These are phyloP conservation scores for Quercus lobata DNA, from an alignment of 331 rosid species.

Conservation along the genomic window DNA sequence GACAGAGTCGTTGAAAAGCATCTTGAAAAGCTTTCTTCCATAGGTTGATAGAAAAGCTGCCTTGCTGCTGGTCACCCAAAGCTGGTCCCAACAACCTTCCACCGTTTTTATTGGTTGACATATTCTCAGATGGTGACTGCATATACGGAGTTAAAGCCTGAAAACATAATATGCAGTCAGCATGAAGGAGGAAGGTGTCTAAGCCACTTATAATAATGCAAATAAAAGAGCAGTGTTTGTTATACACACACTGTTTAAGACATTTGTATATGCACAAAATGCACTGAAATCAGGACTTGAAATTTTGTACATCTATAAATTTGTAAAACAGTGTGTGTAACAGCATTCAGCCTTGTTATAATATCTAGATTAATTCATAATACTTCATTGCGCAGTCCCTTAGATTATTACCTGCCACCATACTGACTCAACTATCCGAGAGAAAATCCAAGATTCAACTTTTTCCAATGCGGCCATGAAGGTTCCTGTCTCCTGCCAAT, in stretches of 20 bases:
- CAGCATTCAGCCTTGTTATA: background rate
- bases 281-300: too few species aligned
- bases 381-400: background rate
- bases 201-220: background rate
- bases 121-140: conserved; percentile 57
- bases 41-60: conserved; percentile 66
- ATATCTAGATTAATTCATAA: background rate
- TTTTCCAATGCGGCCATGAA: conserved; percentile 64
- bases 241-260: background rate
- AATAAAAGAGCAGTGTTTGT: background rate
- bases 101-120: conserved; percentile 32
- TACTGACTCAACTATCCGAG: conserved; percentile 93
- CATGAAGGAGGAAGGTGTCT: background rate
- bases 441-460: conserved; percentile 95
- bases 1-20: conserved; percentile 87
- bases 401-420: conserved; percentile 90
- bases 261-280: too few species aligned
- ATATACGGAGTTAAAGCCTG: conserved; percentile 92
- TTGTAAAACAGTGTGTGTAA: too few species aligned
- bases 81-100: conserved; percentile 73
- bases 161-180: conserved; percentile 23
- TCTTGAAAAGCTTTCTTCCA: conserved; percentile 91
- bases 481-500: conserved; percentile 96
- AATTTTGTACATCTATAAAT: too few species aligned
- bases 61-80: conserved; percentile 84